Percentiles rank a stretch among this genome's conserved stretches.
phyloP scores from a whole-genome alignment of 352 stramenopile genomes.

The Globisporangium nodosum region DNA sequence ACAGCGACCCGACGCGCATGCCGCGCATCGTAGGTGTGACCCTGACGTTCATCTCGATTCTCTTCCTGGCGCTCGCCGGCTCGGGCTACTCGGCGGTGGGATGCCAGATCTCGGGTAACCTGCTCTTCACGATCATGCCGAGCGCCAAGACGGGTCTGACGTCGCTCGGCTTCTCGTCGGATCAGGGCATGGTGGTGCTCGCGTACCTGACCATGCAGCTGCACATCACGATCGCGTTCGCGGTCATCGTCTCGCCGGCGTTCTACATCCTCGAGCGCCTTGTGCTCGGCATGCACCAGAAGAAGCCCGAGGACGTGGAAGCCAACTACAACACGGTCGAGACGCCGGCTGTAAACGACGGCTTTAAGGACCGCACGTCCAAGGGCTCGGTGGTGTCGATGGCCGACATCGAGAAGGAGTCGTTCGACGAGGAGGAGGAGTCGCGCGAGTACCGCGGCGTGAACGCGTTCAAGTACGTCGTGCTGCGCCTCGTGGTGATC shows the following conservation, averaged over 20 bases:
- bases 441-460: conserved; percentile 25
- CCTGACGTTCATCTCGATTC: conserved; percentile 37
- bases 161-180: conserved; percentile 35
- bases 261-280: conserved; percentile 61
- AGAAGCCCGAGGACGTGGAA: conserved; percentile 16
- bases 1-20: conserved; percentile 48
- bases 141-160: conserved; percentile 19
- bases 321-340: conserved; percentile 7
- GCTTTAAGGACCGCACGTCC: conserved; percentile 12
- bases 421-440: conserved; percentile 9
- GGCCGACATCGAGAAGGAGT: conserved; percentile 13
- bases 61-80: conserved; percentile 38
- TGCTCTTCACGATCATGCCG: conserved; percentile 47
- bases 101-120: conserved; percentile 50
- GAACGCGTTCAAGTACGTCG: conserved; percentile 13
- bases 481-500: conserved; percentile 1
- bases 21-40: conserved; percentile 46
- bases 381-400: conserved; percentile 20
- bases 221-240: conserved; percentile 44
- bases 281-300: conserved; percentile 57
- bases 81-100: conserved; percentile 37
- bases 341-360: conserved; percentile 3
- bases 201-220: conserved; percentile 52
- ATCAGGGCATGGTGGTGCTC: conserved; percentile 40
- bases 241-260: conserved; percentile 39